Percentiles rank a stretch among this genome's conserved stretches.
Conservation (phyloP, 768 basidiomycete species). For the Agaricus sinodeliciosus region DNA sequence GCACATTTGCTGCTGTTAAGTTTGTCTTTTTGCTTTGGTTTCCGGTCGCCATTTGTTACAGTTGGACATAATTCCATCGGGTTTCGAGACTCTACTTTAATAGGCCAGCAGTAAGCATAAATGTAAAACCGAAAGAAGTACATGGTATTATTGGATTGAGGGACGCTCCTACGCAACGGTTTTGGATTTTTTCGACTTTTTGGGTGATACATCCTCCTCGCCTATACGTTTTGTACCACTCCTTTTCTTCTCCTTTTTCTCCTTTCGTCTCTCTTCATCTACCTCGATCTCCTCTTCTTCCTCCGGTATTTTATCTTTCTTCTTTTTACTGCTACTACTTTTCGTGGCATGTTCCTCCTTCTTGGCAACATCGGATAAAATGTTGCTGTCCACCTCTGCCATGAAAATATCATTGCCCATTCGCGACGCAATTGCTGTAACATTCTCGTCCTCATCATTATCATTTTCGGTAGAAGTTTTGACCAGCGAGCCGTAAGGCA, state of each 20-base stretch:
- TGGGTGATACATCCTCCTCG: constrained; percentile 23
- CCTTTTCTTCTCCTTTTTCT: constrained; percentile 24
- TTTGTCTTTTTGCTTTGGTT: not conserved
- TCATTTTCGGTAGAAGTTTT: constrained; percentile 12
- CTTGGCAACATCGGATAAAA: not conserved
- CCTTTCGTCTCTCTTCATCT: constrained; percentile 11
- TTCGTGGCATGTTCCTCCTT: not conserved
- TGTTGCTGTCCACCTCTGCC: constrained; percentile 4
- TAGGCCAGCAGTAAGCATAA: too few species aligned
- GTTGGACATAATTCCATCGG: too few species aligned
- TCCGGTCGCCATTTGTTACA: not conserved
- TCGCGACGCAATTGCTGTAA: not conserved
- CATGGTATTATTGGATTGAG: not conserved
- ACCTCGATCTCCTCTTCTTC: constrained; percentile 16
- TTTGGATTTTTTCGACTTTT: constrained; percentile 34
- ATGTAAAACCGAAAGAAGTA: too few species aligned
- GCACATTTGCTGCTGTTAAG: not conserved
- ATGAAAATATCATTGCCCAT: constrained; percentile 14
- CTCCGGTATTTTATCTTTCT: constrained; percentile 10
- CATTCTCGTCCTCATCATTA: constrained; percentile 18
- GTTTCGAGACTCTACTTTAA: too few species aligned
- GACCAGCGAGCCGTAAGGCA: constrained; percentile 51
- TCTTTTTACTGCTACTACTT: not conserved
- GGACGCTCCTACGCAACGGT: constrained; percentile 7
- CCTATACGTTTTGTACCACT: constrained; percentile 47